Base-by-base conservation (phyloP, 2,329 filamentous ascomycete species). In the Sphaerulina vaccinii region DNA sequence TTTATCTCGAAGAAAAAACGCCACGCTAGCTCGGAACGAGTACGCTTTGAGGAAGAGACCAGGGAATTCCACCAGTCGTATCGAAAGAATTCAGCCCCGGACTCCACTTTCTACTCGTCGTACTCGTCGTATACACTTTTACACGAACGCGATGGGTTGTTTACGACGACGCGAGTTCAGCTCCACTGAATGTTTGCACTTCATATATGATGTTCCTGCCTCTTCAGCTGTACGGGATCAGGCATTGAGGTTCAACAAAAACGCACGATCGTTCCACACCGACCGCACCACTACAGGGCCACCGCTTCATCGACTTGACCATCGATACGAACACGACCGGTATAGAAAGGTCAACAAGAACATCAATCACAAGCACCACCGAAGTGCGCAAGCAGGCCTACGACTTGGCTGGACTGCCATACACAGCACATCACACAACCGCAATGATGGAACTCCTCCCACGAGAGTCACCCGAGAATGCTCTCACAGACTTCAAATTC, bases 401-500 rank as follows among this genome's bases (percentile, higher is more conserved):
- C 6, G 5, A 7, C 32, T 35, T n/a, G 5, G 6, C 13, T 7
- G 32, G 6, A 35, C 32, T 6, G 32, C 5, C 5, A 35, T 5
- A n/a, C 32, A 35, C 13, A 35, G 32, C 32, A 35, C 32, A 35
- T 35, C 32, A 6, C 32, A 11, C 5, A 15, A 35, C 32, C 13
- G 32, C 32, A 6, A n/a, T 15, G 13, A 35, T 35, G 32, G 11
- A 5, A 5, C 16, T 35, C 32, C 16, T 15, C 13, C 32, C 11
- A 5, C 32, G 16, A 39, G 38, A 7, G 2, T 11, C n/a, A 6
- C n/a, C 10, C 38, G 49, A 52, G 23, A 32, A 52, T 22, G 24
- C 37, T 36, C 39, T 55, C 27, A 11, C 49, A 24, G 40, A 45
- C 23, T 55, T 55, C 39, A 23, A 55, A 21, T 55, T 33, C 44